A percentile compares a stretch with the other conserved stretches of the same genome.
These are phyloP conservation scores for Apiotrichum gracile DNA, from an alignment of 1,284 basidiomycete species.

Conservation along the genomic window DNA sequence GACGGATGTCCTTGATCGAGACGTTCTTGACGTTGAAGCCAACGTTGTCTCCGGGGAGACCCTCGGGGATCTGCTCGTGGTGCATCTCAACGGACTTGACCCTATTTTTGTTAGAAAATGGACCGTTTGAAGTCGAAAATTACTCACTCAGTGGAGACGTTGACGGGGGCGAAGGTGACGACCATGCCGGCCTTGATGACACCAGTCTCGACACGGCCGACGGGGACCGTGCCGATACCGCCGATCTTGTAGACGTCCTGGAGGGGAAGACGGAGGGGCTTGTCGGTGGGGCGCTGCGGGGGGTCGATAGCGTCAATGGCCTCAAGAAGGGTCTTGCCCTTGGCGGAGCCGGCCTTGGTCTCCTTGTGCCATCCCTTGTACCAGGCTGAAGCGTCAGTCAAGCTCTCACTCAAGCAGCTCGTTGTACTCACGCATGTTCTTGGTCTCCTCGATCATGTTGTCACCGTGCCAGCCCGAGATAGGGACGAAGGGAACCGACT, in stretches of 20 bases:
- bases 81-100: conserved; percentile 94
- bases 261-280: conserved; percentile 99
- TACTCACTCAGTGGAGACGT: conserved; percentile 93
- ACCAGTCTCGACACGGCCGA: conserved; percentile 99
- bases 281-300: conserved; percentile 92
- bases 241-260: conserved; percentile 99
- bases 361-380: conserved; percentile 99
- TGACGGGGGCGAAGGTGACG: conserved; percentile 81
- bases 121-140: too few species aligned
- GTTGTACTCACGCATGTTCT: too few species aligned
- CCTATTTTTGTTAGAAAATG: too few species aligned
- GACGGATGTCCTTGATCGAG: conserved; percentile 99
- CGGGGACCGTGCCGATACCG: conserved; percentile 99
- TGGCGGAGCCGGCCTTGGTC: conserved; percentile 83
- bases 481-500: conserved; percentile 95
- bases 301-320: conserved; percentile 99
- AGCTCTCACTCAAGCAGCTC: too few species aligned
- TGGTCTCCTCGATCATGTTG: conserved; percentile 99
- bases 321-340: conserved; percentile 99
- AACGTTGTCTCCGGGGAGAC: conserved; percentile 95
- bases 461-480: conserved; percentile 99
- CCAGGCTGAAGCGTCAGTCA: too few species aligned
- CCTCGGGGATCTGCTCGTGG: conserved; percentile 96
- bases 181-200: conserved; percentile 99
- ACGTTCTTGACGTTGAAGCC: conserved; percentile 80